Evolutionary conservation across 768 basidiomycete species (phyloP).

Genomic region (Tylopilus sp.): DNA sequence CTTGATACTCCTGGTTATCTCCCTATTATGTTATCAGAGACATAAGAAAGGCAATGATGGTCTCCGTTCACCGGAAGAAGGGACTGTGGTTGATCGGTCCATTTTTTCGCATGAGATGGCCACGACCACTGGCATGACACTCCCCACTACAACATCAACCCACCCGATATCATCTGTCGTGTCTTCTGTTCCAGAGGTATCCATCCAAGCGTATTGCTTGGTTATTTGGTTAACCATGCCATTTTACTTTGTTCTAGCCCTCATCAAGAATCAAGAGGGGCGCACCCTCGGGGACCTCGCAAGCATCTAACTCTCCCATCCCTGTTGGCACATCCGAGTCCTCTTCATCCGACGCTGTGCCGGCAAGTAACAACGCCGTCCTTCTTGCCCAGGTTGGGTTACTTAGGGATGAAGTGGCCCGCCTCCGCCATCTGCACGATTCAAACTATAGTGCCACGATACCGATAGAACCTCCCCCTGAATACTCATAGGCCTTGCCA

Average conservation of each 20-base stretch:
- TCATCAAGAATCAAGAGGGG: not conserved
- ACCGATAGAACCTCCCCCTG: no score
- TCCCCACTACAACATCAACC: no score
- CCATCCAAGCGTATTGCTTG: not conserved
- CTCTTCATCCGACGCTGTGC: not conserved
- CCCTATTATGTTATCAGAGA: slow-evolving; percentile 7
- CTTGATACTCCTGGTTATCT: not conserved
- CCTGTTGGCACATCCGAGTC: no score
- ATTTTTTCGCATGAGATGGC: not conserved
- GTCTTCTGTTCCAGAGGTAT: not conserved
- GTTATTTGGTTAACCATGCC: no score
- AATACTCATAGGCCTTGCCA: no score
- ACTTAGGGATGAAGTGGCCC: slow-evolving; percentile 9
- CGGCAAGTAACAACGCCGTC: not conserved
- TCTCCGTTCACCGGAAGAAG: not conserved
- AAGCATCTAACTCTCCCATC: not conserved
- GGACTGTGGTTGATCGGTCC: slow-evolving; percentile 4
- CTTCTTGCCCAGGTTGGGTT: slow-evolving; percentile 4
- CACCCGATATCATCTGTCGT: no score
- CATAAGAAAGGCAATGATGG: not conserved
- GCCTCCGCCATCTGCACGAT: no score
- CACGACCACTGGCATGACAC: not conserved
- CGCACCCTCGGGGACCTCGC: not conserved
- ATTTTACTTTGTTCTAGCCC: not conserved
- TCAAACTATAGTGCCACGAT: no score